Evolutionary conservation across 1,139 yeast species (phyloP), one percentile per base, ranked within the genome.

Genomic region (Kodamaea sp.): DNA sequence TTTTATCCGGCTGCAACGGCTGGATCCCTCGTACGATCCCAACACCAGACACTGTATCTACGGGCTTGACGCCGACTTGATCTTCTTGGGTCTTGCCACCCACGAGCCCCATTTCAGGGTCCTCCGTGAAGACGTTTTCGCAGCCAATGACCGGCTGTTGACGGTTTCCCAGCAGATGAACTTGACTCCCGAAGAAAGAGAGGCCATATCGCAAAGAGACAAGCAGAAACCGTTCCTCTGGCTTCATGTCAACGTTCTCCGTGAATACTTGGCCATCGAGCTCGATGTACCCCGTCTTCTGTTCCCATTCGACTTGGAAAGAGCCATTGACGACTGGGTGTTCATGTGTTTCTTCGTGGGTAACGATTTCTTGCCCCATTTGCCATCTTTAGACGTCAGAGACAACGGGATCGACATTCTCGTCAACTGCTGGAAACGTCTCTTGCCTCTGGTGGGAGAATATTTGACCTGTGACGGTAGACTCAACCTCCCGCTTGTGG

Each of bases 261-360:
- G 98, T 42, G 97, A 94, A 53, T 94, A 94, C 53, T 70, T 94
- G 39, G 87, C 83, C 37, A 78, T 86, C 8, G 99, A 94, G 59
- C 70, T 94, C 35, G 72, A 67, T 40, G 78, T 85, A 19, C 88
- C 90, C 2, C 72, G 82, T 29, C 57, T 83, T 20, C 74, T 88
- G 1, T 83, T 86, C 51, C 76, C 80, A 12, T 89, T 84, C 61
- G 97, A 92, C 55, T 63, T 89, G 41, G 99, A 94, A 62, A 73
- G 98, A 39, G 97, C 97, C 3, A 83, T 94, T 42, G 99, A 94
- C 57, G 99, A 94, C 63, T 94, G 98, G 98, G 90, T 94, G 12
- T 94, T 94, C 49, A 84, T 94, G 90, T 92, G 97, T 73, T 94
- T 94, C 67, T 94, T 94, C 57, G 95, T 92, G 39, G 99, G 99